Evolutionary conservation across 306 rosid genomes (phyloP), one percentile per base, ranked within the genome.

Genomic region (Cucumis hystrix): DNA sequence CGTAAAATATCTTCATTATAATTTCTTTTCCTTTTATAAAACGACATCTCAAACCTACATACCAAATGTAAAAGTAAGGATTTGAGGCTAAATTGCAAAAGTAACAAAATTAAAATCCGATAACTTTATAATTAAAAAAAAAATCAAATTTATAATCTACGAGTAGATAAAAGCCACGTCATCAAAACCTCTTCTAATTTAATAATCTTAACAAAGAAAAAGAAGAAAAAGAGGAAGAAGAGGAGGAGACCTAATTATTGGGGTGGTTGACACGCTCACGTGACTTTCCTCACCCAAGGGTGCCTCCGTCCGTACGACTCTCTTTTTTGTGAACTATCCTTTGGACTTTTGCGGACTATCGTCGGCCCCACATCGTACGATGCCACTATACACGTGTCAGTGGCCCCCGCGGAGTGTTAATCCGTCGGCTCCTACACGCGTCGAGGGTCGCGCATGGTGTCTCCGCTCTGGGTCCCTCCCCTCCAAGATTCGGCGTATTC

Each of bases 261-360:
- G 76, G 76, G 23, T 71, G 41, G 43, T 68, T 12, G 7, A 73
- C 77, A 73, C 8, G 49, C 49, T 73, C 77, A 73, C 77, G 77
- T 73, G 77, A 73, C 77, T 54, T 11, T 33, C 76, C 35, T 51
- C 63, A 17, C 63, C 6, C 77, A 33, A 73, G 18, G 18, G 63
- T 17, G 41, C 8, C 25, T 23, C 25, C 25, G 25, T 73, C 77
- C 77, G 77, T 72, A 72, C 77, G 77, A 72, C 77, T 72, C 52
- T 23, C 25, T 23, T 28, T 28, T 28, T 49, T 51, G 37, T 5
- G 14, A 70, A 47, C 58, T 67, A 45, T 43, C 41, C 14, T 47
- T 23, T 71, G 76, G 76, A 51, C 7, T 51, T 51, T 51, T 51
- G 55, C 18, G 18, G 55, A 15, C 6, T 4, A 51, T 33, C 49